Conservation (phyloP, 495 filamentous ascomycete genomes). For the Penicillium goetzii region DNA sequence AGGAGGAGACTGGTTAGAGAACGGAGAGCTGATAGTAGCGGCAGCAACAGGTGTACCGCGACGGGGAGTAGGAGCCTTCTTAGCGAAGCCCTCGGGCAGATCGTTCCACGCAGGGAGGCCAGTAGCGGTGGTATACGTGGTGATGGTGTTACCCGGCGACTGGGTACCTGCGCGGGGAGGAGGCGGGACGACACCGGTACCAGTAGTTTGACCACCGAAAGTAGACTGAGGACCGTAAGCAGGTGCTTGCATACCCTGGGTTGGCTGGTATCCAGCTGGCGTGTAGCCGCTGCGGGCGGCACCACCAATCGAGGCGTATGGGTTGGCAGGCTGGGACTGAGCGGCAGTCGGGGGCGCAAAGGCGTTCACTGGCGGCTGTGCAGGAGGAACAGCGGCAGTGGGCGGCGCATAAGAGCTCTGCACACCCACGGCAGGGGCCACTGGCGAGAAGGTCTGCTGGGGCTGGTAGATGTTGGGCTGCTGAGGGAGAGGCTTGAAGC, state of each 20-base stretch:
- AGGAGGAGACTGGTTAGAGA: constrained; percentile 66
- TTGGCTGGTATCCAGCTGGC: constrained; percentile 53
- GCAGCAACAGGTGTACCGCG: constrained; percentile 69
- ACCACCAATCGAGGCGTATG: constrained; percentile 61
- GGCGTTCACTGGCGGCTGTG: constrained; percentile 29
- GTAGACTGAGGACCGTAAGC: constrained; percentile 38
- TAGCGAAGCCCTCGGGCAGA: constrained; percentile 79
- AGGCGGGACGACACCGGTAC: constrained; percentile 53
- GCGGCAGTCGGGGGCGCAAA: constrained; percentile 39
- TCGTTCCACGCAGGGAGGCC: constrained; percentile 91
- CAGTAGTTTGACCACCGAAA: constrained; percentile 47
- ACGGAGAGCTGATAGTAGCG: constrained; percentile 64
- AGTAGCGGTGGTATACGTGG: constrained; percentile 69
- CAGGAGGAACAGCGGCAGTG: constrained; percentile 23
- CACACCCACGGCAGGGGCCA: constrained; percentile 35
- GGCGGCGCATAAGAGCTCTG: constrained; percentile 45
- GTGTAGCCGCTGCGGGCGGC: constrained; percentile 36
- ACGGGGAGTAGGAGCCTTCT: constrained; percentile 64
- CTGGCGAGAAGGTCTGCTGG: constrained; percentile 42
- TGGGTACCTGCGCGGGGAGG: constrained; percentile 61
- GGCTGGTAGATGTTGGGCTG: constrained; percentile 47
- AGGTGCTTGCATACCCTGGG: constrained; percentile 42
- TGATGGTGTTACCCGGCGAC: constrained; percentile 58
- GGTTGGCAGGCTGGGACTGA: constrained; percentile 53
- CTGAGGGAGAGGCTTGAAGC: constrained; percentile 42